Conservation (phyloP, 441 rosid genomes). For the Iberis amara region DNA sequence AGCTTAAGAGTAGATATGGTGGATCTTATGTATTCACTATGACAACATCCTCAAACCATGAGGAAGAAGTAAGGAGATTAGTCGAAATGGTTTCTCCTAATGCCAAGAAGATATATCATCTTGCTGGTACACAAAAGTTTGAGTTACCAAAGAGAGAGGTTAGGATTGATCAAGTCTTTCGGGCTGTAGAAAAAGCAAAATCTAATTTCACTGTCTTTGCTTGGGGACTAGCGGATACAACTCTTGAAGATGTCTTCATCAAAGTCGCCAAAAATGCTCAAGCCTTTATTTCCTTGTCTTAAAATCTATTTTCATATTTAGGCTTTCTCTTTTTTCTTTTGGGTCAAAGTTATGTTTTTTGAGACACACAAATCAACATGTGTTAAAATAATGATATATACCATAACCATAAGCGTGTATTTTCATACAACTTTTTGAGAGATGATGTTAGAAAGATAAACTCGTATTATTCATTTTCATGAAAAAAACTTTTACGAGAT, state of each 20-base stretch:
- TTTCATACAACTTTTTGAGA: too few species aligned
- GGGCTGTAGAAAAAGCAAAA: constrained; percentile 71
- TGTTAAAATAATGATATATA: too few species aligned
- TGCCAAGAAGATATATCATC: constrained; percentile 66
- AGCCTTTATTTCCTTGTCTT: constrained; percentile 39
- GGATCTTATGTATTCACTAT: constrained; percentile 77
- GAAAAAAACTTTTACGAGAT: too few species aligned
- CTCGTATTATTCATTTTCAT: too few species aligned
- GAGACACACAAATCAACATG: too few species aligned
- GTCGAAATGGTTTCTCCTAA: constrained; percentile 51
- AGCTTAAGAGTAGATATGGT: constrained; percentile 84
- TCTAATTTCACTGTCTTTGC: constrained; percentile 64
- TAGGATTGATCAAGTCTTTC: constrained; percentile 59
- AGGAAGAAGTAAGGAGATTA: constrained; percentile 58
- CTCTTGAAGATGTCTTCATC: constrained; percentile 91
- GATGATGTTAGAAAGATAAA: too few species aligned
- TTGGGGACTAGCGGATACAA: constrained; percentile 90
- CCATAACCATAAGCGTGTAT: too few species aligned
- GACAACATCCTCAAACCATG: constrained; percentile 55
- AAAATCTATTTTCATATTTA: too few species aligned
- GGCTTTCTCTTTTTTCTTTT: too few species aligned
- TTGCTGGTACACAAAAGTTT: constrained; percentile 87
- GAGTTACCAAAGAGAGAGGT: constrained; percentile 79
- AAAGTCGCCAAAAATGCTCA: constrained; percentile 71
- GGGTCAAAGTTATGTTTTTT: too few species aligned